Evolutionary conservation across 768 basidiomycete species (phyloP), one percentile per base, ranked within the genome.

Genomic region (Solioccasus polychromus): DNA sequence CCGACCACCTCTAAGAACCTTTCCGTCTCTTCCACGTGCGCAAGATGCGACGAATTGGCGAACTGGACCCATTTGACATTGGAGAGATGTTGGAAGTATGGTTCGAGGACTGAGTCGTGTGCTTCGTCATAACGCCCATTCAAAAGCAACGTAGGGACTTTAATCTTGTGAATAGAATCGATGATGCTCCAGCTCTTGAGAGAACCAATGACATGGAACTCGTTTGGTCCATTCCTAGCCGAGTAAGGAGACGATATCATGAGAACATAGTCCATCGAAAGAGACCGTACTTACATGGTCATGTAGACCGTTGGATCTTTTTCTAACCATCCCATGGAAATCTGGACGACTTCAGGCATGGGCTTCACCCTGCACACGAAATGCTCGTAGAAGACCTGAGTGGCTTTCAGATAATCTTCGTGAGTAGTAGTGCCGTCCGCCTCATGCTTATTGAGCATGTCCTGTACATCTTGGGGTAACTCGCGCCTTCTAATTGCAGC

Each of bases 271-370:
- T 39, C 26, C n/a, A 47, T 26, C 8, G 3, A 39, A 18, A 29
- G 3, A 26, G 12, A 8, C 10, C 24, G 39, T 23, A 55, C 71
- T 34, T 35, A 77, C 78, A 80, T 77, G 2, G 73, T 72, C 30
- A 55, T 45, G 40, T 72, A 72, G 5, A 78, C 76, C 0, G 77
- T 80, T 4, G 72, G 64, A 42, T 80, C 78, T 31, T 70, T 63
- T 6, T 68, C 69, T 6, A 71, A 36, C 49, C 54, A 59, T 17
- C 47, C 61, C 37, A 77, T 62, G 22, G 67, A 47, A 28, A 51
- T 47, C 5, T 53, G 14, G 5, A 79, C 56, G 8, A 70, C 61
- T 31, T 66, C 45, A 0, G 81, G 80, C 61, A 68, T 66, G 0
- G 78, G 77, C 29, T 75, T 55, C 9, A 74, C 4, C 22, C 68